Evolutionary conservation across 768 basidiomycete genomes (phyloP), one percentile per base, ranked within the genome.

Genomic region (Neoboletus subvelutipes): DNA sequence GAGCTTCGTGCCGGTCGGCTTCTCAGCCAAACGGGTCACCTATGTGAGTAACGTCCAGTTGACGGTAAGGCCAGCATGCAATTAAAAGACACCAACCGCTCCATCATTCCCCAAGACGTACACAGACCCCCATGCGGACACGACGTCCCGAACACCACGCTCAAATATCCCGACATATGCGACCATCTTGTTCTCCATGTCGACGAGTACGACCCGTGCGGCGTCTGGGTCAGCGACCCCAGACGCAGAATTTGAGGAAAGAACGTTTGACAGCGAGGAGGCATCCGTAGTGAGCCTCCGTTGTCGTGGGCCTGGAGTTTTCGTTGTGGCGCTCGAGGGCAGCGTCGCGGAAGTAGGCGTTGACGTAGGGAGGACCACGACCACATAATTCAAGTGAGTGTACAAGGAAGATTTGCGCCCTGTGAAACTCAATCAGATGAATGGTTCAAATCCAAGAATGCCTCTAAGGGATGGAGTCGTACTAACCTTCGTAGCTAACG

Each of bases 181-280:
- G 17, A 96, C 82, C 51, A 94, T 81, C 75, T 94, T 94, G 73
- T 95, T 97, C 66, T 92, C 91, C 37, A 88, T 83, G 67, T 99
- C 95, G 62, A 98, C 88, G 1, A 98, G 83, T 0, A 88, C 89
- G 41, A 98, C 83, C 59, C 85, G 88, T 13, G 86, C 84, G 39
- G 91, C 83, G 50, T 92, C 90, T 0, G 80, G 72, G 40, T 81
- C 79, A 17, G 70, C 63, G 6, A 7, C 46, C 1, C 67, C 68
- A 4, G 77, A 77, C 12, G 81, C 77, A 3, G 84, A 83, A 39
- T 28, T 50, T 5, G 40, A 34, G 18, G 56, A 50, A 8, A 56
- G 39, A 2, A 40, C 34, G 5, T 63, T 62, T 0, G 57, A 58
- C 4, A 62, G 22, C 2, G 58, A 66, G 10, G 64, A 28, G 1